Percentiles rank a stretch among this genome's conserved stretches.
phyloP scores from a whole-genome alignment of 2,329 filamentous ascomycete genomes.

The Epichloe festucae region DNA sequence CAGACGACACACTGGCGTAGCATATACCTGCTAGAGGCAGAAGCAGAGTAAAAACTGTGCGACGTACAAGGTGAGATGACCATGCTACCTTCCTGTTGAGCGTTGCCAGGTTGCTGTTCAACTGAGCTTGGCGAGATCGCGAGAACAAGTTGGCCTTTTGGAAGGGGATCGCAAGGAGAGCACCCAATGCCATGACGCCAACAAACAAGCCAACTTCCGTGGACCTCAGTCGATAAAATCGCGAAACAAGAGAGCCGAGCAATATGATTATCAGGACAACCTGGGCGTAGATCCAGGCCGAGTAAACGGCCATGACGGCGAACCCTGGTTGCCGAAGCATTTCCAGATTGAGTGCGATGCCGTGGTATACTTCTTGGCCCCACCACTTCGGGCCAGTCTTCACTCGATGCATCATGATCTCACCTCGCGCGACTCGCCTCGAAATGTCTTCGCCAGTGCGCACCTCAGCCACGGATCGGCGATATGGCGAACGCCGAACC shows the following conservation, averaged over 20 bases:
- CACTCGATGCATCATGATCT: conserved; percentile 63
- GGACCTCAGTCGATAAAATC: conserved; percentile 50
- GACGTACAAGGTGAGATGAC: conserved; percentile 60
- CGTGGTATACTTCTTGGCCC: conserved; percentile 64
- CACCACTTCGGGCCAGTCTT: conserved; percentile 63
- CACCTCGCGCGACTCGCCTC: conserved; percentile 52
- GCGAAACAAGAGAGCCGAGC: conserved; percentile 58
- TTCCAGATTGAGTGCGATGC: conserved; percentile 48
- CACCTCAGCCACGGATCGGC: conserved; percentile 55
- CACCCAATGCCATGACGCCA: conserved; percentile 53
- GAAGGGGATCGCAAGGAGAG: conserved; percentile 56
- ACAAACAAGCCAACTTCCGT: conserved; percentile 55
- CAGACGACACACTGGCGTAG: conserved; percentile 54
- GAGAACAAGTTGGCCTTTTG: conserved; percentile 60
- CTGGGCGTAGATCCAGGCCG: conserved; percentile 68
- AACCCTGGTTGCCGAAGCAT: conserved; percentile 69
- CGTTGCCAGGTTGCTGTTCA: conserved; percentile 54
- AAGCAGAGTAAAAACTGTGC: conserved; percentile 51
- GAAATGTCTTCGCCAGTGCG: conserved; percentile 38
- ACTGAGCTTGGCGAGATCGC: conserved; percentile 44
- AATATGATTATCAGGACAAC: conserved; percentile 61
- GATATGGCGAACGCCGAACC: conserved; percentile 54
- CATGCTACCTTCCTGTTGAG: conserved; percentile 50
- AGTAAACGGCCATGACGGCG: conserved; percentile 56
- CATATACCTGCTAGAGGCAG: conserved; percentile 54